Percentiles rank a stretch among this genome's conserved stretches.
Evolutionary conservation across 2,329 filamentous ascomycete genomes (phyloP).

Genomic region (Aspergillus latus): DNA sequence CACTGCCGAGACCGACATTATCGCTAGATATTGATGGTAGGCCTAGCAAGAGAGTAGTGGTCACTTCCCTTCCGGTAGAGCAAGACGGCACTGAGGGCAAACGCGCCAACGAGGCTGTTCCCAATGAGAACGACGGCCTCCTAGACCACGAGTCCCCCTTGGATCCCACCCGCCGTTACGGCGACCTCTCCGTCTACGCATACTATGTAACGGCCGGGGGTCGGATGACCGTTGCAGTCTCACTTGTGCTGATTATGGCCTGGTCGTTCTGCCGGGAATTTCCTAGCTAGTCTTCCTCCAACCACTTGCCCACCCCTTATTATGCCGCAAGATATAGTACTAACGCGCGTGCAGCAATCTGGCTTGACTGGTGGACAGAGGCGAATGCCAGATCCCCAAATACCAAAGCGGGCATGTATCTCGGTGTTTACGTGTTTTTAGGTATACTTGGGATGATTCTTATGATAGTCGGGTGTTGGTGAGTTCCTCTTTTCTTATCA

Average conservation of each 20-base stretch:
- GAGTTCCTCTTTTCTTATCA: background rate
- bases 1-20: background rate
- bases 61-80: too few relatives aligned
- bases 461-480: background rate
- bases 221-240: background rate
- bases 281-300: background rate
- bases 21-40: too few relatives aligned
- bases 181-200: background rate
- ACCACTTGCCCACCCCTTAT: too few relatives aligned
- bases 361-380: background rate
- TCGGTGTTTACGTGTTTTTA: background rate
- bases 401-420: background rate
- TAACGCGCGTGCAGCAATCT: background rate
- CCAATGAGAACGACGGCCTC: background rate
- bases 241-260: background rate
- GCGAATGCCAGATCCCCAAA: background rate
- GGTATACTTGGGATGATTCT: background rate
- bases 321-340: background rate
- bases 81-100: background rate
- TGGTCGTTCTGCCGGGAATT: background rate
- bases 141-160: background rate
- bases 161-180: background rate
- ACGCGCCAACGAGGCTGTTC: background rate
- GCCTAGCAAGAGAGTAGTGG: too few relatives aligned
- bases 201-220: background rate